Evolutionary conservation across 148 eudicot genomes (phyloP), one percentile per base, ranked within the genome.

Genomic region (Suaeda aralocaspica): DNA sequence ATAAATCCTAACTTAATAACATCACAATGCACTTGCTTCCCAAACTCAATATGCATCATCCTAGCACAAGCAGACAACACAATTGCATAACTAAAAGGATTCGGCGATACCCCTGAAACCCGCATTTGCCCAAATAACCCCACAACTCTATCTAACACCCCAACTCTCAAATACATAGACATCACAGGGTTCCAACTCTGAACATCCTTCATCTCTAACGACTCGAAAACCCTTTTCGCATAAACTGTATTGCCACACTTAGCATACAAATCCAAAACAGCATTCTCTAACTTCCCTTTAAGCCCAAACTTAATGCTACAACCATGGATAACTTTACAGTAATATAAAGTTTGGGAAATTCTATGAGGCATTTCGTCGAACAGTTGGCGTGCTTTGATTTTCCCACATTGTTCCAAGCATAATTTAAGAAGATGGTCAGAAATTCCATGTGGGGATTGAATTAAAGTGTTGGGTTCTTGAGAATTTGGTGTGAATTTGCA

Each of bases 311-410:
- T 86, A 59, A 92, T 66, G 68, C 86, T 87, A 11, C 73, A 81
- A 18, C 83, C 78, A 72, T 92, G 96, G 52, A 90, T 70, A 9
- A 71, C 15, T 70, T 64, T 81, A 71, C 81, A 64, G 15, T 42
- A 34, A 49, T 68, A 79, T 1, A 69, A 76, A 11, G 86, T 79
- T 30, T 51, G 39, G 21, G 68, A 45, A 19, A 78, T 48, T 78
- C 90, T 86, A 2, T 90, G 82, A 33, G 94, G 90, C 87, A 85
- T 81, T 88, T 84, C 89, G 69, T 90, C 92, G 72, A 86, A 75
- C 85, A 81, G 48, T 4, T 75, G 72, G 81, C 86, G 84, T 75
- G 87, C 76, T 42, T 83, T 87, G 49, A 88, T 24, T 68, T 72
- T 81, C 57, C 77, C 79, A 83, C 98, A 88, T 34, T 83, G 84